Evolutionary conservation across 1,284 basidiomycete genomes (phyloP).

Genomic region (Sanghuangporus weigelae): DNA sequence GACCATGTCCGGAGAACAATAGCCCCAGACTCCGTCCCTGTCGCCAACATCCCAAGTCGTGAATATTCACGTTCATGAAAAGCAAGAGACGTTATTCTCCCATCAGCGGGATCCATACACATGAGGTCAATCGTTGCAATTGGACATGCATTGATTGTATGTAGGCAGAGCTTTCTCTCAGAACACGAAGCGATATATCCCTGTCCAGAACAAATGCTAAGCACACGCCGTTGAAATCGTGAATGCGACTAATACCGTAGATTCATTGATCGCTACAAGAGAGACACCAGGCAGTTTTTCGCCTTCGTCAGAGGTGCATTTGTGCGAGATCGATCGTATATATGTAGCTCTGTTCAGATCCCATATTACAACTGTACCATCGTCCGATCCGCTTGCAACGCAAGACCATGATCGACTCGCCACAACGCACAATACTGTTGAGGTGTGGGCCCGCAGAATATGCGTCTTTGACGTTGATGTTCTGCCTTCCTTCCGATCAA

Average conservation of each 20-base stretch:
- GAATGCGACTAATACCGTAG: conserved; percentile 52
- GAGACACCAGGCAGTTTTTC: conserved; percentile 46
- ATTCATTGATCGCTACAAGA: conserved; percentile 78
- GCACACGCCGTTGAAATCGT: too few relatives aligned
- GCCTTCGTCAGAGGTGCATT: conserved; percentile 31
- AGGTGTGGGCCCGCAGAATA: conserved; percentile 74
- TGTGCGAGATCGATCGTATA: conserved; percentile 69
- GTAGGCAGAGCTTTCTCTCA: conserved; percentile 57
- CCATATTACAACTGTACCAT: conserved; percentile 86
- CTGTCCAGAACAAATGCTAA: conserved; percentile 32
- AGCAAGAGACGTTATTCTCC: conserved; percentile 57
- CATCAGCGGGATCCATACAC: conserved; percentile 23
- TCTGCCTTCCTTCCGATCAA: conserved; percentile 34
- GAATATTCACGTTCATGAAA: conserved; percentile 83
- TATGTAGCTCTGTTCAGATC: conserved; percentile 83
- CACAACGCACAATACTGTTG: conserved; percentile 62
- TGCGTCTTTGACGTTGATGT: conserved; percentile 48
- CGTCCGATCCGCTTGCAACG: conserved; percentile 78
- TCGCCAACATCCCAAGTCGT: conserved; percentile 61
- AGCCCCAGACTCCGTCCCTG: conserved; percentile 60
- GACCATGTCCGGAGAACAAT: conserved; percentile 73
- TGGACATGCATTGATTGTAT: conserved; percentile 77
- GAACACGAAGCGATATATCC: conserved; percentile 84
- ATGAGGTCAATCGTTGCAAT: conserved; percentile 64
- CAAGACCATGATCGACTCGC: conserved; percentile 83